These are phyloP conservation scores for Zymoseptoria pseudotritici DNA, from an alignment of 2,329 filamentous ascomycete genomes.

Conservation along the genomic window DNA sequence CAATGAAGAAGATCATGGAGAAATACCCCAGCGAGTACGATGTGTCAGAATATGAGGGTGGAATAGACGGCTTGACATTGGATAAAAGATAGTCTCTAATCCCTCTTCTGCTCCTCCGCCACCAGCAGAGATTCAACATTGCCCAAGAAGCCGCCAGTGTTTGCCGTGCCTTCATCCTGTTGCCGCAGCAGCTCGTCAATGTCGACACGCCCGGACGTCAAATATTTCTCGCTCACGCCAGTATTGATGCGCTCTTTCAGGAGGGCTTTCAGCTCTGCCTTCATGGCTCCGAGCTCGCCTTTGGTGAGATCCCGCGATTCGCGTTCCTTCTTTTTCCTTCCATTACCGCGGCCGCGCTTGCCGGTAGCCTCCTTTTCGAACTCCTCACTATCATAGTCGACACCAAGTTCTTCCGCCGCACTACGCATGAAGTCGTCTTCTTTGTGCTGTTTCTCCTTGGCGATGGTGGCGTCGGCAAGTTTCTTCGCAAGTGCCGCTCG, in stretches of 20 bases:
- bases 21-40: constrained; percentile 93
- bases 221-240: constrained; percentile 79
- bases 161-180: constrained; percentile 41
- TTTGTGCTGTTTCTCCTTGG: constrained; percentile 77
- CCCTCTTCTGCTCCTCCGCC: constrained; percentile 13
- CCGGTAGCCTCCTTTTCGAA: constrained; percentile 58
- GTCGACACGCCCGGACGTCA: constrained; percentile 79
- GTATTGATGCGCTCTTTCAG: constrained; percentile 70
- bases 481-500: constrained; percentile 76
- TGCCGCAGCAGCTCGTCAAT: constrained; percentile 57
- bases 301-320: constrained; percentile 62
- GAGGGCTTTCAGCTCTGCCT: constrained; percentile 64
- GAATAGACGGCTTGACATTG: constrained; percentile 52
- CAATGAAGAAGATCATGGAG: constrained; percentile 70
- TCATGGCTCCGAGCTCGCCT: constrained; percentile 61
- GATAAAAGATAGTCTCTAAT: constrained; percentile 7
- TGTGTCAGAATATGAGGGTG: constrained; percentile 65
- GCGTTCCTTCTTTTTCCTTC: constrained; percentile 67
- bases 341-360: constrained; percentile 57
- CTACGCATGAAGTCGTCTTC: constrained; percentile 78
- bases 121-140: constrained; percentile 41
- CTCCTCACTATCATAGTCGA: constrained; percentile 88
- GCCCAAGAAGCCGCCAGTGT: constrained; percentile 61
- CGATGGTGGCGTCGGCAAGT: constrained; percentile 72
- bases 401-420: constrained; percentile 84